These are phyloP conservation scores for Dactylonectria macrodidyma DNA, from an alignment of 2,329 filamentous ascomycete genomes.

Conservation along the genomic window DNA sequence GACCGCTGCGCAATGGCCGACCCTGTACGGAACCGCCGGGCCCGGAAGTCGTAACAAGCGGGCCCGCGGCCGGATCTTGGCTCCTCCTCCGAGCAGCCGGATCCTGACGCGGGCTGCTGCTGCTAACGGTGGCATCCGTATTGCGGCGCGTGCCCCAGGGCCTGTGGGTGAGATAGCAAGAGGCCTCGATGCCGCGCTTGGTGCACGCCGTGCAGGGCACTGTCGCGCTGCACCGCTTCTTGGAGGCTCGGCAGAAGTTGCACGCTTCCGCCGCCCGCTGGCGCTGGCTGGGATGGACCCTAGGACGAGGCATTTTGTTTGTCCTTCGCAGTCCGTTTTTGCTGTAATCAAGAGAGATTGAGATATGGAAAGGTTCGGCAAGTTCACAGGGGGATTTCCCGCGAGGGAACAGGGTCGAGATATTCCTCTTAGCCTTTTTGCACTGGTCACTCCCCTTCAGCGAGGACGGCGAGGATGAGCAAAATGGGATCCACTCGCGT, in stretches of 20 bases:
- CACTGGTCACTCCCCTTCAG: background rate
- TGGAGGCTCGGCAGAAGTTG: slow-evolving; percentile 62
- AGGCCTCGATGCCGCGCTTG: slow-evolving; percentile 57
- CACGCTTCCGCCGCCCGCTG: slow-evolving; percentile 65
- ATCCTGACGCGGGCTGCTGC: slow-evolving; percentile 14
- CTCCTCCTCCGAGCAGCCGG: background rate
- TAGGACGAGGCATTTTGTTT: slow-evolving; percentile 65
- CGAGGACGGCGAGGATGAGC: background rate
- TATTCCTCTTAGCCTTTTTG: background rate
- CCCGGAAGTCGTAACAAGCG: background rate
- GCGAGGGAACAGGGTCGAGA: background rate
- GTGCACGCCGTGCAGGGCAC: slow-evolving; percentile 65
- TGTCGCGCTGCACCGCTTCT: slow-evolving; percentile 65
- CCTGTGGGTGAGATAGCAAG: slow-evolving; percentile 55
- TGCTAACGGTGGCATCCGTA: background rate
- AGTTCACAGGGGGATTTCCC: background rate
- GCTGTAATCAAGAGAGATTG: background rate
- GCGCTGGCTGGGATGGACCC: slow-evolving; percentile 64
- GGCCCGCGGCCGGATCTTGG: slow-evolving; percentile 15
- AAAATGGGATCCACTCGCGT: background rate
- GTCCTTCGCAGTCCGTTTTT: background rate
- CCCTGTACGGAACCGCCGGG: slow-evolving; percentile 6
- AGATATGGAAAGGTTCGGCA: background rate
- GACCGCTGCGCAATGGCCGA: slow-evolving; percentile 15
- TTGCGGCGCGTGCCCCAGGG: slow-evolving; percentile 46